Percentiles rank a stretch among this genome's conserved stretches.
These are phyloP conservation scores for Microbotryum scabiosae DNA, from an alignment of 1,284 basidiomycete genomes.

Conservation along the genomic window DNA sequence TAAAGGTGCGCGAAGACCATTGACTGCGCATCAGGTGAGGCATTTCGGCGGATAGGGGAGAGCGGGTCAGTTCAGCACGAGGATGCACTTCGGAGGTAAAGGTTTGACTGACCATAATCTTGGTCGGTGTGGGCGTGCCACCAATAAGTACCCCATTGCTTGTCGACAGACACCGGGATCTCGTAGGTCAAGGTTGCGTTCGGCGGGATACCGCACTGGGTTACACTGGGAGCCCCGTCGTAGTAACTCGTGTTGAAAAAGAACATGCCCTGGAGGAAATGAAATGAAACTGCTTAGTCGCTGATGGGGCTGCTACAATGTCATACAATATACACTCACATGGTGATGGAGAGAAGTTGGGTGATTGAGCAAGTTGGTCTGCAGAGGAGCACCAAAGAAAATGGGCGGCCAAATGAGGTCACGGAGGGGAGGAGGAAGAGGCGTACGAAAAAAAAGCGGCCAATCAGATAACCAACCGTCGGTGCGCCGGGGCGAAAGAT, in stretches of 20 bases:
- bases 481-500: too few species aligned
- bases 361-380: constrained; percentile 56
- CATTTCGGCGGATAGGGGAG: neutral
- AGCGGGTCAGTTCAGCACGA: neutral
- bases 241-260: constrained; percentile 72
- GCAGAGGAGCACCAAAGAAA: constrained; percentile 16
- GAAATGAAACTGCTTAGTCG: too few species aligned
- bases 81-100: neutral
- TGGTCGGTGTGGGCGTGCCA: constrained; percentile 31
- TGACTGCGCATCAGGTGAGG: constrained; percentile 32
- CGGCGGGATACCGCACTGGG: constrained; percentile 81
- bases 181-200: constrained; percentile 66
- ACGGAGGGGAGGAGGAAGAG: too few species aligned
- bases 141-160: constrained; percentile 29
- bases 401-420: neutral
- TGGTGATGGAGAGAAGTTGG: constrained; percentile 53
- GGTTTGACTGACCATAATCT: neutral
- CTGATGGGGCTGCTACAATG: too few species aligned
- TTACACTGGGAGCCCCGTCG: constrained; percentile 74
- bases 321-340: too few species aligned
- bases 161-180: constrained; percentile 61
- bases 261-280: constrained; percentile 58
- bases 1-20: constrained; percentile 70
- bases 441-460: too few species aligned
- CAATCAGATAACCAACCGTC: too few species aligned